A percentile compares a stretch with the other conserved stretches of the same genome.
phyloP scores from a whole-genome alignment of 805 yeast species.

The Metschnikowia noctiluminum region DNA sequence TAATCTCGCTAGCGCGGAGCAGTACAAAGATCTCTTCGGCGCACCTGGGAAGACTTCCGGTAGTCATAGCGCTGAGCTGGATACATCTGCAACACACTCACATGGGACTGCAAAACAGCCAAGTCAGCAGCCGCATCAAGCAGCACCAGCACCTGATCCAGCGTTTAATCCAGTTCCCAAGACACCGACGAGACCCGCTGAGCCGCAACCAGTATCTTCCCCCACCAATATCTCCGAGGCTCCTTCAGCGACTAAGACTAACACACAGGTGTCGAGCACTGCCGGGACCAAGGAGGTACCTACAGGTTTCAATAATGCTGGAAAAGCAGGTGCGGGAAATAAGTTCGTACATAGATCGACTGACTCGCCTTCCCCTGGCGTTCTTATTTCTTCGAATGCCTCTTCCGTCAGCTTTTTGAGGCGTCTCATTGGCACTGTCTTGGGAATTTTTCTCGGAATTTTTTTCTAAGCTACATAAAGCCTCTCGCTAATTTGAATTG shows the following conservation, averaged over 20 bases:
- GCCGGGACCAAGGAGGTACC: constrained; percentile 2
- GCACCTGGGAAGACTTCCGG: constrained; percentile 3
- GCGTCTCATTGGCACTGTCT: constrained; percentile 10
- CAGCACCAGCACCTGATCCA: constrained; percentile 3
- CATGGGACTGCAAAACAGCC: not conserved
- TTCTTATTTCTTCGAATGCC: constrained; percentile 9
- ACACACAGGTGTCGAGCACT: not conserved
- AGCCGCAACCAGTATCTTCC: not conserved
- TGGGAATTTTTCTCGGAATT: constrained; percentile 10
- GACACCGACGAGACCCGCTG: not conserved
- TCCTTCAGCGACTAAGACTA: not conserved
- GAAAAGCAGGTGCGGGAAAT: not conserved
- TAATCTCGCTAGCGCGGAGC: constrained; percentile 17
- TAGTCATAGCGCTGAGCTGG: not conserved
- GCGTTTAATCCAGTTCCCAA: not conserved
- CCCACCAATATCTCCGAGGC: constrained; percentile 1
- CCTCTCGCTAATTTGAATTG: constrained; percentile 1
- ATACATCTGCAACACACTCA: not conserved
- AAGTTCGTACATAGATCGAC: not conserved
- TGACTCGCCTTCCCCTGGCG: not conserved
- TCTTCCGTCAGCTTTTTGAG: constrained; percentile 7
- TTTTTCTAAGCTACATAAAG: constrained; percentile 6
- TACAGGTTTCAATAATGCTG: not conserved
- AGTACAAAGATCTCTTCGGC: constrained; percentile 11
- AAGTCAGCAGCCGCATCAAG: not conserved